Base-by-base conservation (phyloP, 2,329 filamentous ascomycete species). In the Orbilia quercus region DNA sequence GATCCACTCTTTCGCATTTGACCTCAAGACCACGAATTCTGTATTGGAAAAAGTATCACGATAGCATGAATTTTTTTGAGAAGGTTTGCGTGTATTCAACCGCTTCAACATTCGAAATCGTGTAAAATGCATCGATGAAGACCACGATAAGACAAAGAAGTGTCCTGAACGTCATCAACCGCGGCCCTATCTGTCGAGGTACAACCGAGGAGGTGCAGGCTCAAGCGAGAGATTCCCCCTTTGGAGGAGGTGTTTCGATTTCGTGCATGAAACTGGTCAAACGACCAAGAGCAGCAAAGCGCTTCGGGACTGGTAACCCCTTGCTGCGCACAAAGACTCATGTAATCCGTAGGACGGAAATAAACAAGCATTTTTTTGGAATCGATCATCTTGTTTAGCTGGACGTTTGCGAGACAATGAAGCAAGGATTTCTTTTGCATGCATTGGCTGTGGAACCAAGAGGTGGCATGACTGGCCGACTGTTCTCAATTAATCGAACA, bases 191-290 rank as follows among this genome's bases (percentile, higher is more conserved):
- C 28, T 50, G 55, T 54, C 48, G 28, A 47, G 50, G 25, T 34
- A n/a, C 34, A 57, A 34, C 53, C 66, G 57, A 63, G 50, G 45
- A 16, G 45, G 14, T 53, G 67, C 53, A 72, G 58, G 31, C 55
- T 47, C 59, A 72, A 51, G 59, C 67, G 67, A 64, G 64, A 31
- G 45, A n/a, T 67, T 48, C 36, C 60, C 25, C 48, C 48, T 53
- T 53, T 25, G 48, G 31, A 57, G 53, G 20, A n/a, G 18, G 14
- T 59, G 63, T 67, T 67, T 67, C 63, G 63, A 53, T 67, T 67
- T 67, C 63, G 63, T 40, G 50, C 22, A 22, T 67, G 63, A 67
- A 67, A 67, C 54, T 53, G 18, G 3, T 36, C 50, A 54, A 54
- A 54, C 50, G 31, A 48, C 53, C 53, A 59, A 53, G 53, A 67